These are phyloP conservation scores for Penicillium crustosum DNA, from an alignment of 2,329 filamentous ascomycete genomes.

Conservation along the genomic window DNA sequence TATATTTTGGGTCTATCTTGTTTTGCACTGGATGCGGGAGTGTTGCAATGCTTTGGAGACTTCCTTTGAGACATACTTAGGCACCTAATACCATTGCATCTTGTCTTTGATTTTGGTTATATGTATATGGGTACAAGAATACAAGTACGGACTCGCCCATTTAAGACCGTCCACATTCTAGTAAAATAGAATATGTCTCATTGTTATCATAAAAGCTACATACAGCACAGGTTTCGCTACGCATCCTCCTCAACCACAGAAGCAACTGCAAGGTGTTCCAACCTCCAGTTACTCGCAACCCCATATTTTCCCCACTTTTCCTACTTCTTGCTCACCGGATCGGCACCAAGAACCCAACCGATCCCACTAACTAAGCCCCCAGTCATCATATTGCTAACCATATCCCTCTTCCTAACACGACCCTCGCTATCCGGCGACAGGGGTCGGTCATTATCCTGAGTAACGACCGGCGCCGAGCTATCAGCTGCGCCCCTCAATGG, in stretches of 20 bases:
- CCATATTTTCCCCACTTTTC: background rate
- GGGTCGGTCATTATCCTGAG: constrained; percentile 11
- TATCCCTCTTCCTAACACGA: constrained; percentile 50
- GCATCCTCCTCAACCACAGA: background rate
- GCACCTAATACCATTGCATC: constrained; percentile 20
- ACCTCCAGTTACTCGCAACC: background rate
- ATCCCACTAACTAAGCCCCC: constrained; percentile 62
- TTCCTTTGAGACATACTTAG: constrained; percentile 18
- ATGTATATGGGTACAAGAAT: background rate
- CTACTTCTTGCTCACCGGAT: constrained; percentile 41
- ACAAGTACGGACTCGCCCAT: background rate
- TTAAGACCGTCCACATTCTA: background rate
- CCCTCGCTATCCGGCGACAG: constrained; percentile 28
- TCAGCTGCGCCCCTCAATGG: constrained; percentile 36
- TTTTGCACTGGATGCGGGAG: constrained; percentile 10
- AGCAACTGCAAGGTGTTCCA: background rate
- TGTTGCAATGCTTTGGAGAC: constrained; percentile 20
- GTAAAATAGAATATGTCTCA: background rate
- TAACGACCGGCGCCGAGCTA: constrained; percentile 2
- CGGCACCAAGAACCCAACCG: constrained; percentile 63
- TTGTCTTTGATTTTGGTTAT: background rate
- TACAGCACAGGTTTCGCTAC: background rate
- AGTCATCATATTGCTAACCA: constrained; percentile 64
- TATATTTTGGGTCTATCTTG: constrained; percentile 7
- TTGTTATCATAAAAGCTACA: constrained; percentile 5